Conservation (phyloP, 345 rosid genomes). For the Citropsis articulata region DNA sequence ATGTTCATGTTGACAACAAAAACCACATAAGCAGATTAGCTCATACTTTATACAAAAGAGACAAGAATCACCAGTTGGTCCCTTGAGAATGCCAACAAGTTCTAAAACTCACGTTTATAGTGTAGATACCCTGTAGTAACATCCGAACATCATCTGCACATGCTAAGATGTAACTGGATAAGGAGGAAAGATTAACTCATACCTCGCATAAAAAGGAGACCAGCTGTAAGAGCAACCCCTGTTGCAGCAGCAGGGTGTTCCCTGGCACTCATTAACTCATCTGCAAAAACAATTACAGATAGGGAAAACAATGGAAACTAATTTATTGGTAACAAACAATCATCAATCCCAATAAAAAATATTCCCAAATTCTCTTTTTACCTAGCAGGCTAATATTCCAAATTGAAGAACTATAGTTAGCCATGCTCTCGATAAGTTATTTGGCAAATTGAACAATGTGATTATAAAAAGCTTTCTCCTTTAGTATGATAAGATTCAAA, state of each 20-base stretch:
- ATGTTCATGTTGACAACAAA: not conserved
- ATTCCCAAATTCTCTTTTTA: not conserved
- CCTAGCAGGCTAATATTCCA: not conserved
- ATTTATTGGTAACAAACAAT: not conserved
- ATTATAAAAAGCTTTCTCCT: not conserved
- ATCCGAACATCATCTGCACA: not conserved
- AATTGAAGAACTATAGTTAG: not conserved
- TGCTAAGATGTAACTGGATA: not conserved
- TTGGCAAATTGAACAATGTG: not conserved
- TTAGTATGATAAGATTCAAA: not conserved
- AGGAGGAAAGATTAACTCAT: not conserved
- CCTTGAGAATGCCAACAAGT: not conserved
- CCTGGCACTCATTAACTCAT: constrained; percentile 51
- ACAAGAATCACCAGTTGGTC: not conserved
- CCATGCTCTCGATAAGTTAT: not conserved
- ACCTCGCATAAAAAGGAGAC: constrained; percentile 74
- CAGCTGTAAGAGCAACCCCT: constrained; percentile 66
- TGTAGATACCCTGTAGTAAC: not conserved
- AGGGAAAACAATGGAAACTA: not conserved
- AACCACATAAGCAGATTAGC: not conserved
- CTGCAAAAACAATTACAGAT: constrained; percentile 29
- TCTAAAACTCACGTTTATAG: not conserved
- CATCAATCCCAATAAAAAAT: not conserved
- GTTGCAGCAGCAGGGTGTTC: constrained; percentile 69
- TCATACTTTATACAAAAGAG: not conserved